phyloP scores from a whole-genome alignment of 768 basidiomycete species.

The Termitomyces sp. region DNA sequence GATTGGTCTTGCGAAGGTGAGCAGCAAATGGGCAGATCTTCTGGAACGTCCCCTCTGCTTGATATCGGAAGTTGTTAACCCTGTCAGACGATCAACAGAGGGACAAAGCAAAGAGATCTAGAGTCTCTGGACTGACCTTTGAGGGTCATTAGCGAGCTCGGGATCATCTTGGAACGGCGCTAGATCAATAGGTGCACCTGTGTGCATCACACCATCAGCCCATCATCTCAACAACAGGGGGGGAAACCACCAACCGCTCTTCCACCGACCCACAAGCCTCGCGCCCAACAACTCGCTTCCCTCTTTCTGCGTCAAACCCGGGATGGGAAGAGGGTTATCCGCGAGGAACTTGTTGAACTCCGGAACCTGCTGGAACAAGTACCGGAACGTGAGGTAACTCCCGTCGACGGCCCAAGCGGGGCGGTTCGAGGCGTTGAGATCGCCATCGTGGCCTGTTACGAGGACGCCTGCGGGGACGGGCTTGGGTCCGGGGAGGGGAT shows the following conservation, averaged over 20 bases:
- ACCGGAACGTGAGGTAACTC: constrained; percentile 50
- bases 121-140: constrained; percentile 22
- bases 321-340: constrained; percentile 34
- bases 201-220: background rate
- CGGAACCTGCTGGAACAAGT: constrained; percentile 47
- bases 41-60: constrained; percentile 29
- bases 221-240: background rate
- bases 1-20: constrained; percentile 44
- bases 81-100: constrained; percentile 15
- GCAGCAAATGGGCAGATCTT: constrained; percentile 45
- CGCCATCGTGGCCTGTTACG: constrained; percentile 42
- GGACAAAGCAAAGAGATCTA: too few species aligned
- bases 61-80: constrained; percentile 43
- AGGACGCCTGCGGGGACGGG: constrained; percentile 40
- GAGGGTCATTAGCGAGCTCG: constrained; percentile 28
- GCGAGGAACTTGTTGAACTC: constrained; percentile 47
- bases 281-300: constrained; percentile 51
- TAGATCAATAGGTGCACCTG: constrained; percentile 44
- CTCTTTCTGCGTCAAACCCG: constrained; percentile 31
- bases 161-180: constrained; percentile 41
- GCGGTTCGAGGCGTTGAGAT: constrained; percentile 20
- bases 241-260: constrained; percentile 36
- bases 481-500: constrained; percentile 32
- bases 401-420: constrained; percentile 47
- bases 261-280: constrained; percentile 52